A percentile compares a stretch with the other conserved stretches of the same genome.
Conservation (phyloP, 306 rosid genomes). For the Delonix regia region DNA sequence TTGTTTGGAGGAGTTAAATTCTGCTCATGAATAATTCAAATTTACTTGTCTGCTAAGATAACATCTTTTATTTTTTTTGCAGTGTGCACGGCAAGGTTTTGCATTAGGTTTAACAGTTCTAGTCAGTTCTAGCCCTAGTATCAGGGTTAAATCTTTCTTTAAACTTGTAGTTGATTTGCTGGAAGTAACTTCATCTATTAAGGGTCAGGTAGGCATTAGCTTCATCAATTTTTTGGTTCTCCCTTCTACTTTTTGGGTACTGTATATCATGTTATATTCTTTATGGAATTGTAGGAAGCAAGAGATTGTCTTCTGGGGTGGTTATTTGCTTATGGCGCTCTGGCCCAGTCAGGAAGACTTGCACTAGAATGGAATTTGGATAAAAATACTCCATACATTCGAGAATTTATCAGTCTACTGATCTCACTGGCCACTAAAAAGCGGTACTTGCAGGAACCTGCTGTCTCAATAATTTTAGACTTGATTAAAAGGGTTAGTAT, state of each 20-base stretch:
- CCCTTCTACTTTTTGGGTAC: slow-evolving; percentile 20
- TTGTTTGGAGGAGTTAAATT: not conserved
- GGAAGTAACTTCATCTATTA: slow-evolving; percentile 92
- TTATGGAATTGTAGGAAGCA: slow-evolving; percentile 71
- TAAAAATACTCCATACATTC: slow-evolving; percentile 53
- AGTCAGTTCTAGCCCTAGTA: slow-evolving; percentile 44
- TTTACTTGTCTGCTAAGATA: slow-evolving; percentile 6
- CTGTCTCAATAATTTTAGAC: slow-evolving; percentile 71
- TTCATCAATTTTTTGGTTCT: slow-evolving; percentile 13
- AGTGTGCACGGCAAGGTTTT: slow-evolving; percentile 98
- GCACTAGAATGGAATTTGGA: slow-evolving; percentile 58
- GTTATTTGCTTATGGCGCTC: slow-evolving; percentile 89
- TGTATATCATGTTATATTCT: slow-evolving; percentile 22
- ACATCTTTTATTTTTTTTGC: slow-evolving; percentile 44
- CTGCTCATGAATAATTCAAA: not conserved
- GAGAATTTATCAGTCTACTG: slow-evolving; percentile 63
- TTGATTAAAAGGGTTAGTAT: slow-evolving; percentile 71
- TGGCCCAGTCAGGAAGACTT: slow-evolving; percentile 84
- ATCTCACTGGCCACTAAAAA: slow-evolving; percentile 76
- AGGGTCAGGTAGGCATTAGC: slow-evolving; percentile 77
- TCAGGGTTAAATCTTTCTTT: slow-evolving; percentile 75
- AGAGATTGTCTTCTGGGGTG: slow-evolving; percentile 91
- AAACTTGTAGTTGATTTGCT: slow-evolving; percentile 74
- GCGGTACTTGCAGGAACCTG: slow-evolving; percentile 95
- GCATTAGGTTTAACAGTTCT: slow-evolving; percentile 77